Percentiles rank a stretch among this genome's conserved stretches.
These are phyloP conservation scores for Carex pumila DNA, from an alignment of 176 grass and related monocot genomes.

Conservation along the genomic window DNA sequence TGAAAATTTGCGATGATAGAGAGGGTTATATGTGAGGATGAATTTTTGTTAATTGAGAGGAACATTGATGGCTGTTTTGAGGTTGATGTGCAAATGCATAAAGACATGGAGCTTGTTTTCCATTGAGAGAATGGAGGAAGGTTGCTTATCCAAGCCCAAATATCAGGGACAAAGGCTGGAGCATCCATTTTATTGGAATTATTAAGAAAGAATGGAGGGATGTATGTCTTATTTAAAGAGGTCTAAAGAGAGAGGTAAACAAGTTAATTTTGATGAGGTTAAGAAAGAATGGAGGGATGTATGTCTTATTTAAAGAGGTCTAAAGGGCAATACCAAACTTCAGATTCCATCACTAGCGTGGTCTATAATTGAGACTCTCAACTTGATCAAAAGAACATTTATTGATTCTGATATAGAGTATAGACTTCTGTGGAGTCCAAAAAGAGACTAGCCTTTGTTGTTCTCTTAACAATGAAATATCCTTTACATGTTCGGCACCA, in stretches of 20 bases:
- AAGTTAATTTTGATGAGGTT: no score
- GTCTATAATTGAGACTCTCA: background rate
- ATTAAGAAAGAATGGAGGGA: no score
- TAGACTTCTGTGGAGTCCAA: background rate
- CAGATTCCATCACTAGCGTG: slow-evolving; percentile 7
- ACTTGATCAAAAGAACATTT: slow-evolving; percentile 17
- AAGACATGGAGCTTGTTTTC: slow-evolving; percentile 49
- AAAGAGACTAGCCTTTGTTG: background rate
- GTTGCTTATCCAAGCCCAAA: slow-evolving; percentile 61
- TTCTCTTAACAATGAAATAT: background rate
- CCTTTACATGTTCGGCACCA: background rate
- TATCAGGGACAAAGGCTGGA: slow-evolving; percentile 38
- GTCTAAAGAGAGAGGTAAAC: no score
- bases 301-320: no score
- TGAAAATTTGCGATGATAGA: slow-evolving; percentile 58
- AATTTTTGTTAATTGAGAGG: slow-evolving; percentile 42
- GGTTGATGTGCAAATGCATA: slow-evolving; percentile 55
- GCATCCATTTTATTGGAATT: slow-evolving; percentile 45
- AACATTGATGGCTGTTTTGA: slow-evolving; percentile 43
- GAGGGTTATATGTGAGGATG: slow-evolving; percentile 47
- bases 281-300: no score
- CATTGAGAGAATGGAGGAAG: slow-evolving; percentile 74
- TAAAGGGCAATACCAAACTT: slow-evolving; percentile 16
- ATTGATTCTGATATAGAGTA: slow-evolving; percentile 7
- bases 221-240: no score